Conservation (phyloP, 768 basidiomycete species). For the Tephrocybe sp. region DNA sequence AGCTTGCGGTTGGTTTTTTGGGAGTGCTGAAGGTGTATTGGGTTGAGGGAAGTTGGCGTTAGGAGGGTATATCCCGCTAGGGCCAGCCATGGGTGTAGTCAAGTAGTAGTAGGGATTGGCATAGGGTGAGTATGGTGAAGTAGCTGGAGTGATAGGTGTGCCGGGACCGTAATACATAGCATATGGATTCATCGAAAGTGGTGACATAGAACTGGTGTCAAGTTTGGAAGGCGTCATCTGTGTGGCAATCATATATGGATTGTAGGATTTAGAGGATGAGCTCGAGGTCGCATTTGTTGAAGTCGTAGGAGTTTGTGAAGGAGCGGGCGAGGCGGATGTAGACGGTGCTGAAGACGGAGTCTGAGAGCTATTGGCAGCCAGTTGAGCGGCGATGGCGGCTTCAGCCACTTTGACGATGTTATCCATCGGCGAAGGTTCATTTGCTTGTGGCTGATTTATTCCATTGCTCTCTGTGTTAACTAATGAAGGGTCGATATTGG, state of each 20-base stretch:
- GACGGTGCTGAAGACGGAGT: neutral
- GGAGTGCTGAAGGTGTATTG: conserved; percentile 22
- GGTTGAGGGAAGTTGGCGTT: conserved; percentile 27
- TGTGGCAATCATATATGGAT: conserved; percentile 22
- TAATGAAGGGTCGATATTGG: conserved; percentile 19
- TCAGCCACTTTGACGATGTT: conserved; percentile 37
- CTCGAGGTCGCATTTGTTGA: conserved; percentile 7
- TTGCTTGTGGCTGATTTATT: neutral
- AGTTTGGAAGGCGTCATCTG: conserved; percentile 14
- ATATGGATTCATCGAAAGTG: conserved; percentile 37
- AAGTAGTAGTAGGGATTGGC: conserved; percentile 44
- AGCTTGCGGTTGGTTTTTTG: conserved; percentile 43
- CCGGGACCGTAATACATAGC: conserved; percentile 40
- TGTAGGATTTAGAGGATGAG: conserved; percentile 18
- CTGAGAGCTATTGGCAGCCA: conserved; percentile 17
- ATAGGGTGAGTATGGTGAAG: conserved; percentile 34
- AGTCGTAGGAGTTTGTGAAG: conserved; percentile 4
- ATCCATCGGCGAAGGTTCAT: conserved; percentile 27
- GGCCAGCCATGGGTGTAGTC: conserved; percentile 34
- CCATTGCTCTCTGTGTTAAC: conserved; percentile 5
- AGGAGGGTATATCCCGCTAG: conserved; percentile 34
- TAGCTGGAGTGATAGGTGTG: conserved; percentile 37
- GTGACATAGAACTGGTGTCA: conserved; percentile 16
- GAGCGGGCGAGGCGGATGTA: conserved; percentile 8
- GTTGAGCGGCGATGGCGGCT: conserved; percentile 33